Base-by-base conservation (phyloP, 495 filamentous ascomycete genomes). In the Neurospora cerealis region DNA sequence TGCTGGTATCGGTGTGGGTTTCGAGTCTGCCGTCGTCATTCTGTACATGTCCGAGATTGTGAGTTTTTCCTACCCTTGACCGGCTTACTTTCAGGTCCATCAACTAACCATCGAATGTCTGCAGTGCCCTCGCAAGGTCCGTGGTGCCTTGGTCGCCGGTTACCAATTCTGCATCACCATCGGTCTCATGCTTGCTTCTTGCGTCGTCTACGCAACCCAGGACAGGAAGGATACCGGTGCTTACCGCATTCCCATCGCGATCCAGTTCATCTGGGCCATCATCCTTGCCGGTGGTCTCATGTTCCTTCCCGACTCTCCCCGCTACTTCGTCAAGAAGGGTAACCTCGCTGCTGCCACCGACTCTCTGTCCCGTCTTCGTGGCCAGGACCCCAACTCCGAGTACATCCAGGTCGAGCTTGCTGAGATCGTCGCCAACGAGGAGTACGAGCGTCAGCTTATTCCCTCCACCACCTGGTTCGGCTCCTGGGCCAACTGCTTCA, bases 371-470 rank as follows among this genome's bases (percentile, higher is more conserved):
- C 87, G 87, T 75, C 88, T 96, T 41, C 91, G 93, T 73, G 87
- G 90, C 73, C 86, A 94, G 75, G 84, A 89, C 39, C 66, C 86
- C 54, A 89, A 91, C 37, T 89, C 91, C 74, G 85, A 90, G 6
- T 86, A 87, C 76, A 82, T 96, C 76, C 80, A 90, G 77, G 85
- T 87, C 66, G 93, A 96, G 76, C 87, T 95, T 17, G 84, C 90
- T 34, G 93, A 96, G 83, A 93, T 96, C 78, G 87, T 92, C 74
- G 92, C 92, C 76, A 94, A 93, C 84, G 88, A 94, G 82, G 92
- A 95, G 79, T 92, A 91, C 79, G 93, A 95, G 81, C 81, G 89
- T 72, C 86, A 86, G 72, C 81, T 93, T 19, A 88, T 88, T 28
- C 90, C 90, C 39, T 80, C 87, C 69, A 85, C 83, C 73, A 87